Evolutionary conservation across 2,329 filamentous ascomycete species (phyloP), one percentile per base, ranked within the genome.

Genomic region (Biscogniauxia marginata): DNA sequence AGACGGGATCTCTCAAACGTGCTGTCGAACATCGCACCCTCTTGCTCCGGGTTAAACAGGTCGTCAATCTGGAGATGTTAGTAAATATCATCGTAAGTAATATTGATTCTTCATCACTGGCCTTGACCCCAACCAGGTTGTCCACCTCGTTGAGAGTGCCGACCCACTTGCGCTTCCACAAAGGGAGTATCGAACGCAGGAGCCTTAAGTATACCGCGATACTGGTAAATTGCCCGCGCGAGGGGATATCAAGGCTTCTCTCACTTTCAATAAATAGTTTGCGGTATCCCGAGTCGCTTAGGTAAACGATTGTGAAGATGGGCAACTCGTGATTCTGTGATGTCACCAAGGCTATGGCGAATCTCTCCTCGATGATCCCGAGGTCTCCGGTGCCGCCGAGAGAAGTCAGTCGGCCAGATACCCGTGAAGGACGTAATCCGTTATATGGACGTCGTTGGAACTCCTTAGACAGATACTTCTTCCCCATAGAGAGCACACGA

Each of bases 181-280:
- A n/a, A n/a, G n/a, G n/a, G n/a, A 4, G 11, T 25, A 61, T 48
- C 5, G 16, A 56, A 39, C 54, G 54, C 30, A 61, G 18, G 16
- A 57, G 34, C 46, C 30, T 53, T 8, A 57, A 49, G 34, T 55
- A 61, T 21, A 59, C 56, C 7, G 59, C 59, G n/a, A 61, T 53
- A 3, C 51, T 56, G 7, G 59, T 57, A 18, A 61, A 39, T 19
- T 44, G 49, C 16, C 56, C 59, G 44, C 50, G 56, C 34, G 34
- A 49, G 6, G 56, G 47, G 43, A 59, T 57, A 46, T 59, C 54
- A 19, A 61, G 39, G 13, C 46, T 46, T 9, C 52, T 39, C n/a
- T 59, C 50, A 20, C 52, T 61, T 52, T 59, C 59, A 49, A 57
- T 51, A 24, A 61, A 57, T 20, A 61, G 54, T n/a, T 54, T 52